Evolutionary conservation across 106 monocot species (phyloP).

Genomic region (Dendrobium chrysotoxum): DNA sequence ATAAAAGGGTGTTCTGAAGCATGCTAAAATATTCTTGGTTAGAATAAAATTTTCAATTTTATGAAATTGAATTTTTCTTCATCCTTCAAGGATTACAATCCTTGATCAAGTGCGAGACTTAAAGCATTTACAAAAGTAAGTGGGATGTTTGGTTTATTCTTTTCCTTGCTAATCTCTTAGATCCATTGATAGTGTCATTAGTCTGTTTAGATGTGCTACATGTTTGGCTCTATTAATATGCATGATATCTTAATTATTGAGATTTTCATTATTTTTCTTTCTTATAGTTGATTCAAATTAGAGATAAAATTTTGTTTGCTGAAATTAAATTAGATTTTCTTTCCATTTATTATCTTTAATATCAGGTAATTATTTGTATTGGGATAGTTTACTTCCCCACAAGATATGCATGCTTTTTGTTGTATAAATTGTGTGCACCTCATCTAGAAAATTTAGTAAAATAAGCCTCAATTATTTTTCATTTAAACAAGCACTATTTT

Average conservation of each 20-base stretch:
- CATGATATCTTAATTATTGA: not conserved
- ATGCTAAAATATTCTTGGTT: not conserved
- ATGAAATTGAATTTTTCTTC: not conserved
- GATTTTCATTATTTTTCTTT: not conserved
- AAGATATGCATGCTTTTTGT: not conserved
- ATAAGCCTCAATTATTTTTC: not conserved
- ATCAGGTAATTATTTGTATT: not conserved
- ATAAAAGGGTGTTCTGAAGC: not conserved
- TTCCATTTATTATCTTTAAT: not conserved
- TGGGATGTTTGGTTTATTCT: not conserved
- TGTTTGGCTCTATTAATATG: not conserved
- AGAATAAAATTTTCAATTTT: not conserved
- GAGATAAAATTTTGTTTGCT: not conserved
- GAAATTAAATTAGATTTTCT: not conserved
- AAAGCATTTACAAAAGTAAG: not conserved
- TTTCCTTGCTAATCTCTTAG: not conserved
- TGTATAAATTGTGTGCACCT: not conserved
- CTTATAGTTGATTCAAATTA: not conserved
- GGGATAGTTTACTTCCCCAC: not conserved
- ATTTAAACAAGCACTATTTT: not conserved
- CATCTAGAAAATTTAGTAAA: not conserved
- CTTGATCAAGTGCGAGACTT: not conserved
- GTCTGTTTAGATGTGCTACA: not conserved
- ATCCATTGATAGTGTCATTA: not conserved
- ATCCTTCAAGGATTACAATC: not conserved